Evolutionary conservation across 1,139 yeast species (phyloP).

Genomic region (Yamadazyma songkhlaensis): DNA sequence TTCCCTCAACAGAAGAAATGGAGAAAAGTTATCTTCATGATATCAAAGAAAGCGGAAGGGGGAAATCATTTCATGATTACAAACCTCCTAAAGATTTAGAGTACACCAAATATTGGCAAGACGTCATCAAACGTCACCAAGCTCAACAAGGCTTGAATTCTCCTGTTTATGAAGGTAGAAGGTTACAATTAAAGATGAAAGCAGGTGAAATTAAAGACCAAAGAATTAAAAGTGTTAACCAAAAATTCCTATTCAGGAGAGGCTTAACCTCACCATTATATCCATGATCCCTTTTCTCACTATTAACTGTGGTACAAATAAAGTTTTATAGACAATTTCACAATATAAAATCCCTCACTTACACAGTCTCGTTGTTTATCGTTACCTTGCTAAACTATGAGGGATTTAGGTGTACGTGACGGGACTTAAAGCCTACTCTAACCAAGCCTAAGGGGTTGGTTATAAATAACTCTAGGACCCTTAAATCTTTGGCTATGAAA

Average conservation of each 20-base stretch:
- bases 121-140: not conserved
- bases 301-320: not conserved
- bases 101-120: slow-evolving; percentile 24
- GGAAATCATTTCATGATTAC: slow-evolving; percentile 25
- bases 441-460: too few relatives aligned
- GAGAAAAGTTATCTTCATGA: slow-evolving; percentile 18
- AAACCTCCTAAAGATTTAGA: slow-evolving; percentile 26
- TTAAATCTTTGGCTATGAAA: too few relatives aligned
- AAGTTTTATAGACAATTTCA: not conserved
- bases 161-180: slow-evolving; percentile 9
- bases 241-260: not conserved
- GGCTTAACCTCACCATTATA: not conserved
- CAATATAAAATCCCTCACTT: not conserved
- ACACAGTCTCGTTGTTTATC: too few relatives aligned
- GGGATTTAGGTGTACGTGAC: too few relatives aligned
- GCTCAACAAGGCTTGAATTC: slow-evolving; percentile 5
- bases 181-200: slow-evolving; percentile 7
- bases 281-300: not conserved
- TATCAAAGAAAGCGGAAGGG: slow-evolving; percentile 20
- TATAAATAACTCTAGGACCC: too few relatives aligned
- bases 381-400: too few relatives aligned
- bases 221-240: slow-evolving; percentile 6
- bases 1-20: slow-evolving; percentile 36
- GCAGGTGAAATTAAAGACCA: slow-evolving; percentile 8
- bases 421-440: too few relatives aligned